phyloP scores from a whole-genome alignment of 2,329 filamentous ascomycete genomes.

The Hypoxylon sp. region DNA sequence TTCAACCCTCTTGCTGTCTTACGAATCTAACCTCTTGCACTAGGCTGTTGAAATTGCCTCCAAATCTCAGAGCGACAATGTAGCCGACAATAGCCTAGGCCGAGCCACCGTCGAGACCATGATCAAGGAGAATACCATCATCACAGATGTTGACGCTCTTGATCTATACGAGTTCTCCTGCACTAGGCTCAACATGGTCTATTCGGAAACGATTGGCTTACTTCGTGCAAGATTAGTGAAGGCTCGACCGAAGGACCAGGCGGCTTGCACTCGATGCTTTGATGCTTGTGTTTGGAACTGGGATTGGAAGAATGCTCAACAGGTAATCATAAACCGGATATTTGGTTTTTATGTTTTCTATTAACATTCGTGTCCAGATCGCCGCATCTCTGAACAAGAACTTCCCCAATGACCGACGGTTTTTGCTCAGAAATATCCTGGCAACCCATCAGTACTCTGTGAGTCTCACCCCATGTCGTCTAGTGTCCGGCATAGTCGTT shows the following conservation, averaged over 20 bases:
- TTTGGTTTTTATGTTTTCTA: not conserved
- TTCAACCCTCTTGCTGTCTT: not conserved
- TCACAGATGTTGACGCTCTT: constrained; percentile 60
- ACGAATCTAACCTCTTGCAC: constrained; percentile 13
- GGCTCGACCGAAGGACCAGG: constrained; percentile 58
- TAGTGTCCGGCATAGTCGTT: not conserved
- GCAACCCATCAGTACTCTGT: constrained; percentile 64
- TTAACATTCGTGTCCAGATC: constrained; percentile 52
- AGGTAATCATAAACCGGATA: constrained; percentile 50
- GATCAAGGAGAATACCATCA: constrained; percentile 55
- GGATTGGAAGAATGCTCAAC: constrained; percentile 65
- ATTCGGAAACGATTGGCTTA: constrained; percentile 57
- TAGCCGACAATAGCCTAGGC: constrained; percentile 55
- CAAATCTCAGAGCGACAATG: constrained; percentile 61
- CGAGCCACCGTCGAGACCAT: constrained; percentile 56
- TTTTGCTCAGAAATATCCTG: constrained; percentile 64
- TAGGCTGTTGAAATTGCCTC: constrained; percentile 53
- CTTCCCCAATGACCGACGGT: constrained; percentile 57
- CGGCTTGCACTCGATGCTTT: constrained; percentile 54
- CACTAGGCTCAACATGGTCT: constrained; percentile 54
- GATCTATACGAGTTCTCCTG: constrained; percentile 65
- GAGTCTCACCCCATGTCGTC: constrained; percentile 33
- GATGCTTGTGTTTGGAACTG: constrained; percentile 63
- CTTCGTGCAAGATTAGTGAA: constrained; percentile 62
- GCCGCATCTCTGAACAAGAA: constrained; percentile 62